A percentile compares a stretch with the other conserved stretches of the same genome.
These are phyloP conservation scores for Hordeum pubiflorum DNA, from an alignment of 202 grass and related monocot genomes.

Conservation along the genomic window DNA sequence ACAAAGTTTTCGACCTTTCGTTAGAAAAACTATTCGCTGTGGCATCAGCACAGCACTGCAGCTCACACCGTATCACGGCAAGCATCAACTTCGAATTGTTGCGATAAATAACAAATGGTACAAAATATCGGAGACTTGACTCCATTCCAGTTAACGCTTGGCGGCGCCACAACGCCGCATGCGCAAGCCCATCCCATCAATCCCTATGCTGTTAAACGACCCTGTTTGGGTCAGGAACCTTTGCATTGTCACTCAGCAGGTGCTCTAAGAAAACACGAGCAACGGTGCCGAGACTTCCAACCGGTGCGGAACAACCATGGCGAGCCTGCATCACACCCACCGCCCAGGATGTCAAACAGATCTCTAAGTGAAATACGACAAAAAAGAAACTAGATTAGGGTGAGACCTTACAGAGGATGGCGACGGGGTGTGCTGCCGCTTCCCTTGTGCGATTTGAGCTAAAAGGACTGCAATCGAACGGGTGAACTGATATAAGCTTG, in stretches of 20 bases:
- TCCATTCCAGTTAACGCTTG: not conserved
- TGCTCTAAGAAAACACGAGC: constrained; percentile 55
- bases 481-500: not conserved
- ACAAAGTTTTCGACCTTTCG: too few species aligned
- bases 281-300: not conserved
- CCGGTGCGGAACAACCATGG: not conserved
- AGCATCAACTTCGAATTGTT: not conserved
- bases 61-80: not conserved
- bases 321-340: not conserved
- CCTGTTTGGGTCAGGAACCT: constrained; percentile 15
- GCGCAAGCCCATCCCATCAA: not conserved
- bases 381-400: not conserved
- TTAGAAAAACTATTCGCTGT: not conserved
- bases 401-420: constrained; percentile 11
- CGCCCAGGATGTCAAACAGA: not conserved
- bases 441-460: not conserved
- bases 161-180: not conserved
- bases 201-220: constrained; percentile 3
- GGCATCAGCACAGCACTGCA: not conserved
- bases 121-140: not conserved
- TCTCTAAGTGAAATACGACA: not conserved
- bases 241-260: not conserved
- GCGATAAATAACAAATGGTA: not conserved
- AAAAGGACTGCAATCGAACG: not conserved
- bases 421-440: not conserved